These are phyloP conservation scores for Phyllachora maydis DNA, from an alignment of 2,329 filamentous ascomycete species.

Conservation along the genomic window DNA sequence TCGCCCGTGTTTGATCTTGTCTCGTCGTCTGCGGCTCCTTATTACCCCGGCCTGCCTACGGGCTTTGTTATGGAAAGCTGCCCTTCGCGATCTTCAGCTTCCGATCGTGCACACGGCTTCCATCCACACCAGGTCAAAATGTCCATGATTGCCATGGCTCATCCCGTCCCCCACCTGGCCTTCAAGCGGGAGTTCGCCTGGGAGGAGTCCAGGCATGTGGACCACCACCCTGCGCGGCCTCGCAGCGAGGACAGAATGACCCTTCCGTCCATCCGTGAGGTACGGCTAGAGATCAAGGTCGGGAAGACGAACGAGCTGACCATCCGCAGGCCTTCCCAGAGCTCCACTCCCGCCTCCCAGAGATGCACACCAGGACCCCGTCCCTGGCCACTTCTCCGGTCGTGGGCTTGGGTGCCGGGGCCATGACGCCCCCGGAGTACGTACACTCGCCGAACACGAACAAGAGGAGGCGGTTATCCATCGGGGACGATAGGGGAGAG, in stretches of 20 bases:
- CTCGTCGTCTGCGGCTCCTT: too few relatives aligned
- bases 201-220: slow-evolving; percentile 14
- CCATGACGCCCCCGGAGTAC: slow-evolving; percentile 22
- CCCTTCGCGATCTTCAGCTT: slow-evolving; percentile 11
- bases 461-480: slow-evolving; percentile 24
- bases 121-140: slow-evolving; percentile 15
- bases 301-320: slow-evolving; percentile 5
- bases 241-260: slow-evolving; percentile 18
- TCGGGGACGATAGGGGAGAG: slow-evolving; percentile 18
- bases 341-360: slow-evolving; percentile 15
- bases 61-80: slow-evolving; percentile 23
- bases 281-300: slow-evolving; percentile 8
- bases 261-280: slow-evolving; percentile 31
- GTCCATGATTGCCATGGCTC: slow-evolving; percentile 27
- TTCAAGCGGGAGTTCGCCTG: slow-evolving; percentile 19
- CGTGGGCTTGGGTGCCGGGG: slow-evolving; percentile 4
- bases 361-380: slow-evolving; percentile 11
- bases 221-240: slow-evolving; percentile 14
- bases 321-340: slow-evolving; percentile 21
- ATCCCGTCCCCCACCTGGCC: slow-evolving; percentile 16
- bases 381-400: slow-evolving; percentile 14
- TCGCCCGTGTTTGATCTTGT: too few relatives aligned
- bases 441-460: slow-evolving; percentile 23
- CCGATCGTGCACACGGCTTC: slow-evolving; percentile 8
- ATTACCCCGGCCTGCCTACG: too few relatives aligned